Evolutionary conservation across 148 eudicot genomes (phyloP).

Genomic region (Salicornia ramosissima): DNA sequence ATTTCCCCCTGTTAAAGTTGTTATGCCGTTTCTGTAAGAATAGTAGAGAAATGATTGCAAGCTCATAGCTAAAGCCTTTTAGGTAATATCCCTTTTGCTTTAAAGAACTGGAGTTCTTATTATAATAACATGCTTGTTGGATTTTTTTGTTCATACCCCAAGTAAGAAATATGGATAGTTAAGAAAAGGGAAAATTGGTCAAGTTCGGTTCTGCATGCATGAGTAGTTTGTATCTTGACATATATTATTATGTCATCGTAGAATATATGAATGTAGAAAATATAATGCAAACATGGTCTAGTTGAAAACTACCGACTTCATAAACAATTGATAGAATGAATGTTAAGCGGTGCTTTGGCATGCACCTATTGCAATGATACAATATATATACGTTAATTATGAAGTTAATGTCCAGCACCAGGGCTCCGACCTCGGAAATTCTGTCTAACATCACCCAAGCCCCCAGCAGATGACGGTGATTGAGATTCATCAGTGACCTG

Average conservation of each 20-base stretch:
- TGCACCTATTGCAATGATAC: neutral
- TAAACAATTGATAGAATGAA: slow-evolving; percentile 4
- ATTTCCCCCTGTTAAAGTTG: too few species aligned
- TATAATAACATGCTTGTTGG: too few species aligned
- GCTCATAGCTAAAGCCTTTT: too few species aligned
- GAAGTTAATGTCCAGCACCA: slow-evolving; percentile 47
- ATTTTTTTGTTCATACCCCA: neutral
- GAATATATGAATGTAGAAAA: neutral
- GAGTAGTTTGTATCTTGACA: neutral
- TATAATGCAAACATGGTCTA: neutral
- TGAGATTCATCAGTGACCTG: slow-evolving; percentile 17
- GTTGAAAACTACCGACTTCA: neutral
- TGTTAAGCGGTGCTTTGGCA: neutral
- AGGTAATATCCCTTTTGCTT: too few species aligned
- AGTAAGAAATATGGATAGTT: slow-evolving; percentile 17
- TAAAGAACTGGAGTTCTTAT: too few species aligned
- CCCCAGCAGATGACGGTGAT: slow-evolving; percentile 21
- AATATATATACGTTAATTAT: slow-evolving; percentile 25
- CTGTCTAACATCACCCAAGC: slow-evolving; percentile 36
- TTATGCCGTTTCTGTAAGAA: too few species aligned
- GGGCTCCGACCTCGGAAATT: slow-evolving; percentile 53
- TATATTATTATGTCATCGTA: neutral
- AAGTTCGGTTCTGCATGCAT: slow-evolving; percentile 14
- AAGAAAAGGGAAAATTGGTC: neutral
- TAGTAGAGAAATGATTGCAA: too few species aligned